Evolutionary conservation across 1,139 yeast genomes (phyloP), one percentile per base, ranked within the genome.

Genomic region (Zygotorulaspora mrakii): DNA sequence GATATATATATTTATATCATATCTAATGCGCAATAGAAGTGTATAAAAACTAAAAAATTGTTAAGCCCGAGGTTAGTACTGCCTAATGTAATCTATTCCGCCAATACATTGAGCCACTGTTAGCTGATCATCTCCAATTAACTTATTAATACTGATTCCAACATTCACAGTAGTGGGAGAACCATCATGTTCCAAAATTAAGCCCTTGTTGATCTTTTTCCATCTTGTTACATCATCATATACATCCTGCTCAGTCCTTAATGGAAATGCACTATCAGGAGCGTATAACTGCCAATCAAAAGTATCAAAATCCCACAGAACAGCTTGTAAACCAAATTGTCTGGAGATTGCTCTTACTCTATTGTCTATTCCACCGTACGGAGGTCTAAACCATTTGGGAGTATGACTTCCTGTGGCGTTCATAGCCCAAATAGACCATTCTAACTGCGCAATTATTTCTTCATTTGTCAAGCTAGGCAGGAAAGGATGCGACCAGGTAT

Each of bases 401-500:
- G 85, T 61, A 54, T 88, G 91, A 16, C 80, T 71, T 0, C 87
- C 84, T 0, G 97, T 88, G 2, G 96, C 96, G 65, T 91, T 88
- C 94, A 88, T 86, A 4, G 96, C 96, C 97, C 97, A 89, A 26
- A 88, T 79, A 1, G 94, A 82, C 98, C 97, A 89, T 64, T 89
- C 82, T 33, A 89, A 67, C 61, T 89, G 96, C 0, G 96, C 95
- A 44, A 84, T 79, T 14, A 89, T 77, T 47, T 86, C 76, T 61
- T 86, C 91, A 59, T 87, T 87, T 12, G 77, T 63, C 43, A 89
- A 68, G 1, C 79, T 66, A 1, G 97, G 96, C 46, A 89, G 70
- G 53, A 82, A 85, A 43, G 80, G 79, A 65, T 89, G 97, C 4
- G 91, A 79, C 96, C 96, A 89, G 1, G 96, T 87, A 61, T 89